Evolutionary conservation across 1,284 basidiomycete species (phyloP), one percentile per base, ranked within the genome.

Genomic region (Puccinia polysora): DNA sequence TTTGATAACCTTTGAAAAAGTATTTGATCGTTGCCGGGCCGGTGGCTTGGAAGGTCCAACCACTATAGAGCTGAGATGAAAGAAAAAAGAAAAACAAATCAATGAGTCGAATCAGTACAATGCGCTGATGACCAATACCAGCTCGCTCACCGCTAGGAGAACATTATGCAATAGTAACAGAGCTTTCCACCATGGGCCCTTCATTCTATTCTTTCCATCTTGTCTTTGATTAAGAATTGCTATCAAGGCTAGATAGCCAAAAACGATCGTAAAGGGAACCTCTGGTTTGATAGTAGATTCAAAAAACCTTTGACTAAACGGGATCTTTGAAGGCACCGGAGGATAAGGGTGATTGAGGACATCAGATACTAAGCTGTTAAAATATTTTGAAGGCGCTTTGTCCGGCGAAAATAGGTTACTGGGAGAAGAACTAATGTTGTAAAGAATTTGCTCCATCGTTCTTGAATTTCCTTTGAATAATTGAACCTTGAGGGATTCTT

Each of bases 131-230:
- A 70, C 58, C 30, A 77, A 8, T 76, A 78, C 76, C 77, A 78
- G 1, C 67, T 75, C 75, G 75, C 79, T 79, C 14, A 73, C 76
- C 3, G 78, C 78, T 18, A 80, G 75, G 32, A 78, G 64, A 36
- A 79, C 71, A 75, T 80, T 80, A 76, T 80, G 79, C 28, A 75
- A 65, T 25, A 80, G 74, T 10, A 80, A 76, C 38, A 75, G 74
- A 2, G 70, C 62, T 43, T 75, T 74, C 76, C 76, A 77, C 1
- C 73, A 58, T 7, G 68, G 65, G 14, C 75, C 76, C 36, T 74
- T 59, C 60, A 77, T 76, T 28, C 76, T 67, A 75, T 77, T 77
- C 71, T 74, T 75, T 50, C 76, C 76, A 69, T 76, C 74, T 68
- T 74, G 73, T 40, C 32, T 52, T 56, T 40, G 28, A 45, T 68